Conservation (phyloP, 2,329 filamentous ascomycete species). For the Verticillium dahliae region DNA sequence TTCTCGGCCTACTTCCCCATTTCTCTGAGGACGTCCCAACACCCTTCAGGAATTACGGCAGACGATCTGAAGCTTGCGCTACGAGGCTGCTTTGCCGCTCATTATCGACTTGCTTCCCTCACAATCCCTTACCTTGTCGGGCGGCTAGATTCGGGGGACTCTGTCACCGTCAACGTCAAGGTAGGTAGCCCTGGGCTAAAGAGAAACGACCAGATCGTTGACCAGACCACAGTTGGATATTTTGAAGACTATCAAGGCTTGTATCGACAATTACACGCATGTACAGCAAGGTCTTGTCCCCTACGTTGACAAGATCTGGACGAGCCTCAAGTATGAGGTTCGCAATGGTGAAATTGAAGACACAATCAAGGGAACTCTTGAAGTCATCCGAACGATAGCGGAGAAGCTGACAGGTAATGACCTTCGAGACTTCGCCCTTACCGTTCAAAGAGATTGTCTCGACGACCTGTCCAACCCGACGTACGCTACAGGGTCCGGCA, state of each 20-base stretch:
- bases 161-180: conserved; percentile 52
- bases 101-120: conserved; percentile 34
- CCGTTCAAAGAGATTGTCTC: conserved; percentile 45
- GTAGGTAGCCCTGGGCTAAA: conserved; percentile 18
- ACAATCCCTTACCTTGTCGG: conserved; percentile 48
- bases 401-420: conserved; percentile 35
- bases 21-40: conserved; percentile 44
- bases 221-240: conserved; percentile 39
- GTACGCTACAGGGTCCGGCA: conserved; percentile 45
- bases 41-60: conserved; percentile 43
- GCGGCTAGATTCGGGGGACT: conserved; percentile 53
- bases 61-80: conserved; percentile 49
- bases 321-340: conserved; percentile 56
- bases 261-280: conserved; percentile 40
- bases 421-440: conserved; percentile 37
- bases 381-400: conserved; percentile 44
- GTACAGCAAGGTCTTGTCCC: conserved; percentile 40
- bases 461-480: conserved; percentile 46
- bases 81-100: conserved; percentile 47
- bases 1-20: conserved; percentile 58
- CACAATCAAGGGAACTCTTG: conserved; percentile 48
- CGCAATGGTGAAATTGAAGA: conserved; percentile 55
- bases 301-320: conserved; percentile 46
- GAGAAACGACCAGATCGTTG: neutral
- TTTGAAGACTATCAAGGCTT: conserved; percentile 47